These are phyloP conservation scores for Arabidopsis arenosa DNA, from an alignment of 345 rosid genomes.

Conservation along the genomic window DNA sequence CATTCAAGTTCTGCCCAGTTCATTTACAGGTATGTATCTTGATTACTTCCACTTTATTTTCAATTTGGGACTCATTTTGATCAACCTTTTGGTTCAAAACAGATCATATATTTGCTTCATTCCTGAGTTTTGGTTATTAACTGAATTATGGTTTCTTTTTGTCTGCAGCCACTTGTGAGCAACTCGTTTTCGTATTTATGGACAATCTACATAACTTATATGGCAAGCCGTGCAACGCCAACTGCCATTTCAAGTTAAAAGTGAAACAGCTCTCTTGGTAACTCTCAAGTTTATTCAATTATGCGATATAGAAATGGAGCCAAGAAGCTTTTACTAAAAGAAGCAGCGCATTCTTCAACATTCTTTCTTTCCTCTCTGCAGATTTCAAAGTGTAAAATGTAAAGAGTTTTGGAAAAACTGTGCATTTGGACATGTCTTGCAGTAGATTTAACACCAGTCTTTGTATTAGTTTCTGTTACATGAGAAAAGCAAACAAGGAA, in stretches of 20 bases:
- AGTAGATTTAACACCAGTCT: not conserved
- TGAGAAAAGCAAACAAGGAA: not conserved
- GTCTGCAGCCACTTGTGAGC: constrained; percentile 80
- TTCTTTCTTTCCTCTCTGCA: constrained; percentile 34
- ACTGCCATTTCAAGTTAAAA: constrained; percentile 39
- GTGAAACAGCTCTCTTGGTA: constrained; percentile 24
- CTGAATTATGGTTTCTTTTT: constrained; percentile 2
- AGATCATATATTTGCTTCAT: not conserved
- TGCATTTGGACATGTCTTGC: not conserved
- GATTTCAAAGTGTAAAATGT: constrained; percentile 25
- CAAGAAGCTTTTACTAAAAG: constrained; percentile 7
- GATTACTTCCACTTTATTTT: not conserved
- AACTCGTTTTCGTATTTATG: constrained; percentile 91
- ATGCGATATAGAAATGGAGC: not conserved
- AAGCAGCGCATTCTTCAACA: constrained; percentile 29
- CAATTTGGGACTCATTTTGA: not conserved
- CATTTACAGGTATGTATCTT: constrained; percentile 72
- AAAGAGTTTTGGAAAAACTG: constrained; percentile 22
- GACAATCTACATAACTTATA: constrained; percentile 90
- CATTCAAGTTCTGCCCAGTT: constrained; percentile 82
- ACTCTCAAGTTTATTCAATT: not conserved
- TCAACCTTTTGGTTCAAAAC: not conserved
- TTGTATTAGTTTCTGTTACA: not conserved
- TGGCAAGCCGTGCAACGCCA: constrained; percentile 75
- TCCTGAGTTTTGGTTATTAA: not conserved